Conservation (phyloP, 176 grass and related monocot species). For the Calamus simplicifolius region DNA sequence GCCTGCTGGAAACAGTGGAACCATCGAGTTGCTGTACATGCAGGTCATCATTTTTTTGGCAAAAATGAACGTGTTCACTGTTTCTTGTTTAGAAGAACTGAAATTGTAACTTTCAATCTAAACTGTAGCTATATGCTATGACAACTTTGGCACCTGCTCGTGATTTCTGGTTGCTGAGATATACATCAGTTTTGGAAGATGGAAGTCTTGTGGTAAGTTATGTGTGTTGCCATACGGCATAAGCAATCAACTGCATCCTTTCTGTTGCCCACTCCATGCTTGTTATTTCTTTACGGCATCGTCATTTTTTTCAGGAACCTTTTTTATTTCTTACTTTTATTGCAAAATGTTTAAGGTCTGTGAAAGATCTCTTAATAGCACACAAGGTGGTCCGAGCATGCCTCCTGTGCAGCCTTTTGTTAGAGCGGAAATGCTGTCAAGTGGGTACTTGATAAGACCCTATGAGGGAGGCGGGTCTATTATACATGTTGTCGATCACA, state of each 20-base stretch:
- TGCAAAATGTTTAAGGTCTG: constrained; percentile 35
- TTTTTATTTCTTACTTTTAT: neutral
- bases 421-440: constrained; percentile 86
- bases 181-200: constrained; percentile 79
- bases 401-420: constrained; percentile 65
- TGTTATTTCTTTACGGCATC: neutral
- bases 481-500: constrained; percentile 90
- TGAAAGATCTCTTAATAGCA: constrained; percentile 72
- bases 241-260: neutral
- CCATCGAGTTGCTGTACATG: constrained; percentile 91
- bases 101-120: neutral
- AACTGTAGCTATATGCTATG: constrained; percentile 63
- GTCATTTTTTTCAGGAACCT: neutral
- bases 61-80: too few relatives aligned
- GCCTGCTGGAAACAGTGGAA: constrained; percentile 61
- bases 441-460: constrained; percentile 85
- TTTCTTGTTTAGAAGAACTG: too few relatives aligned
- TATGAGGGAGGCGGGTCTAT: constrained; percentile 73
- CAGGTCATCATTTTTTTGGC: constrained; percentile 31
- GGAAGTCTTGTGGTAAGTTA: constrained; percentile 81
- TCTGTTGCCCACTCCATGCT: neutral
- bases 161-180: constrained; percentile 91
- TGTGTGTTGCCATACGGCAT: too few relatives aligned
- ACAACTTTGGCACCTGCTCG: constrained; percentile 74
- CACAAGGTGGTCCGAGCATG: constrained; percentile 65